Base-by-base conservation (phyloP, 495 filamentous ascomycete species). In the Trichocladium uniseriatum region DNA sequence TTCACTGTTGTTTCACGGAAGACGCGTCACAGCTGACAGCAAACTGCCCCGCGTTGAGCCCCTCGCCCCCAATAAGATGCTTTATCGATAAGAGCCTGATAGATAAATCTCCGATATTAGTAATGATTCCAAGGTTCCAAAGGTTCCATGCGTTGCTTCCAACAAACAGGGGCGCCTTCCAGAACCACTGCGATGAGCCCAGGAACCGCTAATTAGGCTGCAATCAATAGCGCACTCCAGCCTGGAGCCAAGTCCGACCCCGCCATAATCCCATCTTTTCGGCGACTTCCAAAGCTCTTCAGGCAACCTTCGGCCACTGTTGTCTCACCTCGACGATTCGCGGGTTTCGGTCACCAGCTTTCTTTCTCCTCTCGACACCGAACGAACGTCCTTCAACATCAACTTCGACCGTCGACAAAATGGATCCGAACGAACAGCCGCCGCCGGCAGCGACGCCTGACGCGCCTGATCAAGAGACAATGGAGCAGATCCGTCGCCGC, bases 401-500 rank as follows among this genome's bases (percentile, higher is more conserved):
- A 31, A 16, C 35, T 20, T 11, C n/a, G 20, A 41, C 31, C 28
- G 21, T 7, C 36, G 31, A 27, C 14, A 45, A 38, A 22, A 67
- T 67, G 64, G 62, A 67, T 41, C 54, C 58, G 10, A 58, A 51
- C 51, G 54, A 64, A 38, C 57, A 59, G 52, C 51, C 51, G 16
- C 45, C 45, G 36, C 47, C 58, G 18, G 35, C 55, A 19, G 27
- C 53, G 40, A 54, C 57, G 45, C 54, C 60, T 15, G 64, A 63
- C 41, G 58, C 61, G 40, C 60, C 58, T 15, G 62, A 65, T 47
- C 35, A 57, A n/a, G 58, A 67, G 39, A 65, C 56, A 13, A 65
- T 64, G 56, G 60, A 55, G 38, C 51, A 68, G 63, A 75, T 75
- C 50, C 68, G 72, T 14, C 51, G 45, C 15, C 63, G 67, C 16